These are phyloP conservation scores for Hortaea werneckii DNA, from an alignment of 2,329 filamentous ascomycete genomes.

Conservation along the genomic window DNA sequence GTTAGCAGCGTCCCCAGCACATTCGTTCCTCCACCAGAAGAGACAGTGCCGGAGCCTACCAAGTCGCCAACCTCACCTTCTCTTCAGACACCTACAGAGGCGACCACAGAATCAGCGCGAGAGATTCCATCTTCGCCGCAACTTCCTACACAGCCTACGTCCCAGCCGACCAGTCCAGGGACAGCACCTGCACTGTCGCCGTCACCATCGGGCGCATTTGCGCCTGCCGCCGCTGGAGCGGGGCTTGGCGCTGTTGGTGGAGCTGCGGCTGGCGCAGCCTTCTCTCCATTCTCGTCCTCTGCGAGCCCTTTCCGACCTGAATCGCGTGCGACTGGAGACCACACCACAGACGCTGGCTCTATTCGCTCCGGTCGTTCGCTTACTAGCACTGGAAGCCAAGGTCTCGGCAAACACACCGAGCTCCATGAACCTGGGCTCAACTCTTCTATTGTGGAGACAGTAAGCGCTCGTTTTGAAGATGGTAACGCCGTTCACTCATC, in stretches of 20 bases:
- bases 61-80: background rate
- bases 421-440: constrained; percentile 71
- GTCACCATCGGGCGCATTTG: constrained; percentile 14
- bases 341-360: constrained; percentile 74
- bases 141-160: background rate
- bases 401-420: constrained; percentile 63
- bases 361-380: constrained; percentile 80
- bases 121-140: background rate
- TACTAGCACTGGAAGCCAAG: constrained; percentile 53
- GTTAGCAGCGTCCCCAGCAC: constrained; percentile 63
- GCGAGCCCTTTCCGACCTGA: constrained; percentile 19
- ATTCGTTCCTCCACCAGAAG: background rate
- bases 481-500: constrained; percentile 61
- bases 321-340: constrained; percentile 34
- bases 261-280: constrained; percentile 12
- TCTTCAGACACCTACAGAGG: background rate
- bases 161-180: background rate
- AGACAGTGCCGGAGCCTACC: background rate
- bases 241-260: background rate
- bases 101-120: background rate
- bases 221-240: constrained; percentile 4
- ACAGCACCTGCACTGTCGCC: constrained; percentile 4
- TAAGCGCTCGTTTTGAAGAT: constrained; percentile 74
- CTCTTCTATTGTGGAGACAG: constrained; percentile 80
- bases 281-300: constrained; percentile 20